A percentile compares a stretch with the other conserved stretches of the same genome.
Evolutionary conservation across 2,329 filamentous ascomycete genomes (phyloP).

Genomic region (Corynespora cassiicola): DNA sequence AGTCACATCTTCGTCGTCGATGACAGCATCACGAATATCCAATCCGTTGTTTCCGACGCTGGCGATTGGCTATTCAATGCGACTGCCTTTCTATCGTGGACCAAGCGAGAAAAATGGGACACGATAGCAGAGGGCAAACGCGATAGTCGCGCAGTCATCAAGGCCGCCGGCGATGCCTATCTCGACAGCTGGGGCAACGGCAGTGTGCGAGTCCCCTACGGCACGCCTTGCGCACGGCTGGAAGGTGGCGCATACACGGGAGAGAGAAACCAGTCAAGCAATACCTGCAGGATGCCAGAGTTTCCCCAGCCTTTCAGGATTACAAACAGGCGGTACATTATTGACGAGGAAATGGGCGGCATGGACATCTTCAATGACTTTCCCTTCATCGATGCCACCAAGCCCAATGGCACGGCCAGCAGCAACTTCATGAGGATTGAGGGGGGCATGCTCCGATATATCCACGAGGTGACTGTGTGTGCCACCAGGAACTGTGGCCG

Average conservation of each 20-base stretch:
- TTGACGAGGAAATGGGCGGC: constrained; percentile 29
- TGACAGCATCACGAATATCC: constrained; percentile 13
- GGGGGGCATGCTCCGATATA: constrained; percentile 29
- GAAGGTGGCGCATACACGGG: constrained; percentile 35
- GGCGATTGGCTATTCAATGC: constrained; percentile 33
- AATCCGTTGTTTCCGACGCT: constrained; percentile 22
- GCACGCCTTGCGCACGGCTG: constrained; percentile 31
- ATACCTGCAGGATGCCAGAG: constrained; percentile 29
- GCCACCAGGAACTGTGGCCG: constrained; percentile 27
- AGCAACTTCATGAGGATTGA: constrained; percentile 30
- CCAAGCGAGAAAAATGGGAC: constrained; percentile 19
- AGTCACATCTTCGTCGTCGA: constrained; percentile 19
- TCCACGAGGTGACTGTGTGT: constrained; percentile 34
- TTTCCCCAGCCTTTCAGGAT: constrained; percentile 28
- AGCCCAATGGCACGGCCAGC: constrained; percentile 28
- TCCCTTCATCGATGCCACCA: constrained; percentile 32
- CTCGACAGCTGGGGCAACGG: constrained; percentile 30
- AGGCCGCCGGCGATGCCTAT: constrained; percentile 30
- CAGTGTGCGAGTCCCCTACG: constrained; percentile 29
- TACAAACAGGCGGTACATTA: constrained; percentile 27
- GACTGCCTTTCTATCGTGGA: constrained; percentile 14
- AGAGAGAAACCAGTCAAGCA: constrained; percentile 12
- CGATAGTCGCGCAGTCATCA: constrained; percentile 22
- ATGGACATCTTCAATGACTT: constrained; percentile 33
- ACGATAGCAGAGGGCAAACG: constrained; percentile 16